Percentiles rank a stretch among this genome's conserved stretches.
phyloP scores from a whole-genome alignment of 1,284 basidiomycete species.

The Cryptococcus sp. region DNA sequence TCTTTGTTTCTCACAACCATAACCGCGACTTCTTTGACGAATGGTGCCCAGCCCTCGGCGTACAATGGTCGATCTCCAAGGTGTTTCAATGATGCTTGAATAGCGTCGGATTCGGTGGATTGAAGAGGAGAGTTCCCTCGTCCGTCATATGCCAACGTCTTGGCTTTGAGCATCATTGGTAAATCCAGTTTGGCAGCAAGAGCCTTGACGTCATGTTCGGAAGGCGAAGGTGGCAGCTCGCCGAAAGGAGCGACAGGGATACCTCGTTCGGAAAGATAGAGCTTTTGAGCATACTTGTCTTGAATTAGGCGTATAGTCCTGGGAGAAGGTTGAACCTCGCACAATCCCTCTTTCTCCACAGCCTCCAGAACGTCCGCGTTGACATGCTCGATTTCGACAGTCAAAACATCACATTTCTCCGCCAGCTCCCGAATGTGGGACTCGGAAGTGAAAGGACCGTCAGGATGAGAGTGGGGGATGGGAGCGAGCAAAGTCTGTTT shows the following conservation, averaged over 20 bases:
- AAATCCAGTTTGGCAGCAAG: constrained; percentile 68
- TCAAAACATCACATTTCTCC: constrained; percentile 79
- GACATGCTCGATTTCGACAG: constrained; percentile 98
- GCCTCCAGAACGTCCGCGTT: constrained; percentile 74
- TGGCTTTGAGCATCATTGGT: constrained; percentile 94
- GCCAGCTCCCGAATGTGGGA: constrained; percentile 80
- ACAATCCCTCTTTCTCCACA: constrained; percentile 59
- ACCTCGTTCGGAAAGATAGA: constrained; percentile 63
- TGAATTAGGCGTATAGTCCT: constrained; percentile 86
- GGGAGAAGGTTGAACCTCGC: constrained; percentile 82
- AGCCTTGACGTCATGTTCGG: constrained; percentile 59
- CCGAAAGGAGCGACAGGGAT: constrained; percentile 77
- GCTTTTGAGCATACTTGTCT: constrained; percentile 92
- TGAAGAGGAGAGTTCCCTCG: constrained; percentile 85
- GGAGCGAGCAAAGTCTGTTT: constrained; percentile 79
- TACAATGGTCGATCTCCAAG: constrained; percentile 71
- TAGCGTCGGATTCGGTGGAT: constrained; percentile 56
- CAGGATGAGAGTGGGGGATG: constrained; percentile 65
- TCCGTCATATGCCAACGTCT: constrained; percentile 94
- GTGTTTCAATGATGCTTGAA: constrained; percentile 64
- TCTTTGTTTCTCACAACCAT: constrained; percentile 86
- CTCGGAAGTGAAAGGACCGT: constrained; percentile 86
- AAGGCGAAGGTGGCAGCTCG: constrained; percentile 54
- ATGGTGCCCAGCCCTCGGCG: constrained; percentile 91
- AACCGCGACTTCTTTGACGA: constrained; percentile 88